These are phyloP conservation scores for Durio zibethinus DNA, from an alignment of 345 rosid species.

Conservation along the genomic window DNA sequence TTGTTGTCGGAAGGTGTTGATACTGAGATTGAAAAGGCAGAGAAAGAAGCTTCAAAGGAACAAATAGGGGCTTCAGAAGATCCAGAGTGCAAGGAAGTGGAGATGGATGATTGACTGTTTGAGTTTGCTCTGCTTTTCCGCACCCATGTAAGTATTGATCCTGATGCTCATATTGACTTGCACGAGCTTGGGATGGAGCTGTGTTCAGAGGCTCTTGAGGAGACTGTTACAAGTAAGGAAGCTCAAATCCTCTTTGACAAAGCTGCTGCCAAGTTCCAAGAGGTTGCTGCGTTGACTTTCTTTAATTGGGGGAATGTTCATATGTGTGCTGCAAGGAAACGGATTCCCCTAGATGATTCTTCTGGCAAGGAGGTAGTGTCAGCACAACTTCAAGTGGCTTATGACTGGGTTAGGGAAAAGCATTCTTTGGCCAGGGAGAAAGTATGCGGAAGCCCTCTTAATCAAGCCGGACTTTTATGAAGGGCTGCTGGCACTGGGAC, in stretches of 20 bases:
- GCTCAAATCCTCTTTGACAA: constrained; percentile 86
- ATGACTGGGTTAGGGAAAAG: constrained; percentile 88
- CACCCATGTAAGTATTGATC: constrained; percentile 84
- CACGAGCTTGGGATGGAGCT: constrained; percentile 99
- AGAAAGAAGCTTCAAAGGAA: constrained; percentile 50
- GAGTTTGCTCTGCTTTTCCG: constrained; percentile 97
- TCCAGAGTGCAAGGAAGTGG: constrained; percentile 73
- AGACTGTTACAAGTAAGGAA: constrained; percentile 85
- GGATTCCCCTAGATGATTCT: constrained; percentile 87
- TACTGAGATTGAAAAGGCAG: constrained; percentile 48
- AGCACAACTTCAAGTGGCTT: constrained; percentile 74
- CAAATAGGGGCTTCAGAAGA: constrained; percentile 55
- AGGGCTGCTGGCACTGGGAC: constrained; percentile 91
- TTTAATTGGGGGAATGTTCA: constrained; percentile 99
- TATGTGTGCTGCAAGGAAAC: constrained; percentile 97
- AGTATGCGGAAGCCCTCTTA: constrained; percentile 71
- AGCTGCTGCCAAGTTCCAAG: constrained; percentile 94
- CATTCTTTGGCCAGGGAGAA: constrained; percentile 79
- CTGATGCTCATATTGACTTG: constrained; percentile 91
- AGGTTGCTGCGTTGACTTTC: constrained; percentile 93
- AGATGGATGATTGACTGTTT: constrained; percentile 98
- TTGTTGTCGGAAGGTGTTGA: constrained; percentile 42
- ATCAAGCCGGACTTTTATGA: constrained; percentile 95
- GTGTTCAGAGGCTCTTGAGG: constrained; percentile 96
- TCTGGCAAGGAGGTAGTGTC: constrained; percentile 64